phyloP scores from a whole-genome alignment of 73 alveolate genomes.

The Symbiodinium pilosum region DNA sequence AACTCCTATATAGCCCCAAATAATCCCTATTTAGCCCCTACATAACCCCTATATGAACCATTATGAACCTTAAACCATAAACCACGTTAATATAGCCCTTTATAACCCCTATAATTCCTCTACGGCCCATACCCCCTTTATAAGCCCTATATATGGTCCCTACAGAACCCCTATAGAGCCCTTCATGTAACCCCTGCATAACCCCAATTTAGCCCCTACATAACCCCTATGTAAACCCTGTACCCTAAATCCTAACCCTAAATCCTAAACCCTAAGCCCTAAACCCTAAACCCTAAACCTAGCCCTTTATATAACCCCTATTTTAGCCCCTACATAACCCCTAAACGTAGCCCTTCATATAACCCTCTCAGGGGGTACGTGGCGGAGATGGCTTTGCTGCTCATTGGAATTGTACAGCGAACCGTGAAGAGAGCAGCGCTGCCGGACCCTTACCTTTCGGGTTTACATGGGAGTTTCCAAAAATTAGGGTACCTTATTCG shows the following conservation, averaged over 20 bases:
- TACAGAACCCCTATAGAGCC: neutral
- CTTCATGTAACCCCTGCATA: too few relatives aligned
- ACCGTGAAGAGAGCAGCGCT: conserved; percentile 56
- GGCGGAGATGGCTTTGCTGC: conserved; percentile 59
- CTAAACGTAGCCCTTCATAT: neutral
- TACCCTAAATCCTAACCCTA: too few relatives aligned
- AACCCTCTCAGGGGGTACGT: conserved; percentile 53
- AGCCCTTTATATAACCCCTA: neutral
- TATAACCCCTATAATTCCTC: too few relatives aligned
- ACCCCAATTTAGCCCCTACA: too few relatives aligned
- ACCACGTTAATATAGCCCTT: neutral
- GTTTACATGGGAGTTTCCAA: neutral
- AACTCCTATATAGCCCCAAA: neutral
- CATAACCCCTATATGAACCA: too few relatives aligned
- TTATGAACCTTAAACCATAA: neutral
- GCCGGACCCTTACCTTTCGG: neutral
- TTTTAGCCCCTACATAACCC: too few relatives aligned
- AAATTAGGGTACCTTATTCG: too few relatives aligned
- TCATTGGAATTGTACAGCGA: conserved; percentile 61
- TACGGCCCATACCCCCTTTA: too few relatives aligned
- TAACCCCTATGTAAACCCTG: too few relatives aligned
- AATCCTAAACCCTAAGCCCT: too few relatives aligned
- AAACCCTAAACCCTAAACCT: neutral
- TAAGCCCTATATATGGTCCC: too few relatives aligned
- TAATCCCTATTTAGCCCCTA: too few relatives aligned